A percentile compares a stretch with the other conserved stretches of the same genome.
These are phyloP conservation scores for Xylaria nigripes DNA, from an alignment of 495 filamentous ascomycete species.

Conservation along the genomic window DNA sequence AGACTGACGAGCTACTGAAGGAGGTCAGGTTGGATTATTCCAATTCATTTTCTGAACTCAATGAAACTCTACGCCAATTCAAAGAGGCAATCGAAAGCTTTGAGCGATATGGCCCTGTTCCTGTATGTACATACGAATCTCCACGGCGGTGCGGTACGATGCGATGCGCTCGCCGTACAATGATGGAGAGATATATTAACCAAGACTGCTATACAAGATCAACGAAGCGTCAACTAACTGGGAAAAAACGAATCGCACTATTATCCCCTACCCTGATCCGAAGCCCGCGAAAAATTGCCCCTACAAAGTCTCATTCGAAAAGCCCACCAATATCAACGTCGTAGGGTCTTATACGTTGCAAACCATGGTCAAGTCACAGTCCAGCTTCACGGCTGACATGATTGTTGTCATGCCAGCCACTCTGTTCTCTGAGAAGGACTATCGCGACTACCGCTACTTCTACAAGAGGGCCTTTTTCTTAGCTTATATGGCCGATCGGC, in stretches of 20 bases:
- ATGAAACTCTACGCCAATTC: slow-evolving; percentile 61
- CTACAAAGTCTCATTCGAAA: slow-evolving; percentile 70
- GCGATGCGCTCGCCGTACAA: neutral
- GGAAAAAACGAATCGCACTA: slow-evolving; percentile 54
- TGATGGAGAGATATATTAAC: neutral
- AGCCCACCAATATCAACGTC: slow-evolving; percentile 73
- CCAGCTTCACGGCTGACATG: slow-evolving; percentile 61
- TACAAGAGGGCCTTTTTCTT: slow-evolving; percentile 91
- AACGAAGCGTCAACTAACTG: slow-evolving; percentile 58
- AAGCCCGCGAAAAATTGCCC: slow-evolving; percentile 61
- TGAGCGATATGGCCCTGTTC: slow-evolving; percentile 43
- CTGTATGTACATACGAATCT: slow-evolving; percentile 32
- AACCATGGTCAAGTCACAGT: slow-evolving; percentile 56
- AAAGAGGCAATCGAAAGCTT: slow-evolving; percentile 69
- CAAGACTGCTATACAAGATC: slow-evolving; percentile 36
- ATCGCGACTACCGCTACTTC: slow-evolving; percentile 86
- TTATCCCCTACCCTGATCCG: slow-evolving; percentile 75
- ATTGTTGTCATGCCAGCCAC: slow-evolving; percentile 71
- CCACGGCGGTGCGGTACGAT: neutral
- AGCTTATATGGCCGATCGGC: slow-evolving; percentile 62
- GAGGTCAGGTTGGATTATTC: slow-evolving; percentile 62
- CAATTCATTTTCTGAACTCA: slow-evolving; percentile 53
- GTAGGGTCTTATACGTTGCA: slow-evolving; percentile 79
- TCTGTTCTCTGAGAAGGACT: slow-evolving; percentile 90
- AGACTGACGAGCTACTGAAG: slow-evolving; percentile 73